Evolutionary conservation across 2,329 filamentous ascomycete genomes (phyloP).

Genomic region (Pseudogymnoascus sp.): DNA sequence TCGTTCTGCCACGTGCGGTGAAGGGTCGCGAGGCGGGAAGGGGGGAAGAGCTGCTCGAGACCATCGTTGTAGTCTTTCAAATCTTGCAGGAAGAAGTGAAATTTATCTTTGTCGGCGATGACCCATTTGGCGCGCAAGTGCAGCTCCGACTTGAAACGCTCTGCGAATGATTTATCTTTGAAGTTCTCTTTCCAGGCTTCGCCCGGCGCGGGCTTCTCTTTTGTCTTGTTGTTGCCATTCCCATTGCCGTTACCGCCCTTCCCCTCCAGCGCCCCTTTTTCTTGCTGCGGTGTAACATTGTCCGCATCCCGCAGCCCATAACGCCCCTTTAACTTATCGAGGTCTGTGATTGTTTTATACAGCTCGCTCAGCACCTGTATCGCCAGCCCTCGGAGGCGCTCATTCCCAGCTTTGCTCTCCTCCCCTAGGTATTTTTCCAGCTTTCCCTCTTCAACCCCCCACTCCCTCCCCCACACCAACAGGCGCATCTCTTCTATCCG

Average conservation of each 20-base stretch:
- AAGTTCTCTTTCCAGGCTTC: constrained; percentile 6
- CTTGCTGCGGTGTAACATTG: not conserved
- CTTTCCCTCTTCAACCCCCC: constrained; percentile 40
- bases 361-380: constrained; percentile 38
- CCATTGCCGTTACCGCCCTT: constrained; percentile 16
- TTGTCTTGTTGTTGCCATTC: constrained; percentile 7
- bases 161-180: not conserved
- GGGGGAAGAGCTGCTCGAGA: constrained; percentile 40
- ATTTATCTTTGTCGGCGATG: constrained; percentile 42
- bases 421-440: constrained; percentile 37
- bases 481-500: constrained; percentile 44
- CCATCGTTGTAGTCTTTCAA: constrained; percentile 43
- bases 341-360: constrained; percentile 39
- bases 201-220: not conserved
- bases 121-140: constrained; percentile 37
- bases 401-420: constrained; percentile 30
- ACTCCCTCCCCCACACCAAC: constrained; percentile 41
- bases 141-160: constrained; percentile 15
- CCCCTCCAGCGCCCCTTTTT: not conserved
- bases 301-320: constrained; percentile 34
- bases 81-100: constrained; percentile 34
- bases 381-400: constrained; percentile 32
- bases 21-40: constrained; percentile 35
- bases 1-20: constrained; percentile 42
- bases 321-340: constrained; percentile 34